phyloP scores from a whole-genome alignment of 306 rosid species.

The Myrica gale region DNA sequence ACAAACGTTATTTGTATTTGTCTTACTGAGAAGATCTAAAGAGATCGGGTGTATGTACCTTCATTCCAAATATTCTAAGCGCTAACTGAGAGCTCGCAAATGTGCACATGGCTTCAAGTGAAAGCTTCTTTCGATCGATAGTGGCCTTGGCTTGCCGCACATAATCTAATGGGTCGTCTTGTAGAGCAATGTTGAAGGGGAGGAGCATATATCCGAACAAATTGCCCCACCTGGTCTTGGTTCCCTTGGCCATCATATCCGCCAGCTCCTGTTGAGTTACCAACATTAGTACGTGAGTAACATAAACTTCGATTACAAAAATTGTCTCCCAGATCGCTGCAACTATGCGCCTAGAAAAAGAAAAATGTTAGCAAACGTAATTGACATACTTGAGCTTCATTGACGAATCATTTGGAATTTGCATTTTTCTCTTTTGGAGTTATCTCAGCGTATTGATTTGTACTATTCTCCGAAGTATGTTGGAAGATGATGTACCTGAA shows the following conservation, averaged over 20 bases:
- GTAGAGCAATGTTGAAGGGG: constrained; percentile 42
- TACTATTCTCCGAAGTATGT: too few species aligned
- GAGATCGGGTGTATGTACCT: constrained; percentile 39
- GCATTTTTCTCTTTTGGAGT: too few species aligned
- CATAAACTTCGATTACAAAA: not conserved
- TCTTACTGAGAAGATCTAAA: too few species aligned
- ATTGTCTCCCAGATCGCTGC: too few species aligned
- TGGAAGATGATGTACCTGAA: constrained; percentile 44
- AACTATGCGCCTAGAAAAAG: too few species aligned
- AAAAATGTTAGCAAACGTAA: too few species aligned
- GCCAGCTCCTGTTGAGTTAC: constrained; percentile 46
- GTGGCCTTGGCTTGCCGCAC: constrained; percentile 52
- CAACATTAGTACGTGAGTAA: not conserved
- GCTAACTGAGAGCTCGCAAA: constrained; percentile 21
- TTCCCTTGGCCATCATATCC: constrained; percentile 60
- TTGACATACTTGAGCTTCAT: not conserved
- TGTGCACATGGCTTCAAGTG: constrained; percentile 49
- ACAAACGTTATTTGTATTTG: too few species aligned
- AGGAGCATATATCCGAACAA: constrained; percentile 43
- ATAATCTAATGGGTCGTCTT: constrained; percentile 52
- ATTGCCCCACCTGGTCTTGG: constrained; percentile 66
- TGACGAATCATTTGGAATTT: not conserved
- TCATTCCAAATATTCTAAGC: constrained; percentile 41
- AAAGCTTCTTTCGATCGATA: constrained; percentile 56
- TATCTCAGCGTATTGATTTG: not conserved